Percentiles rank a stretch among this genome's conserved stretches.
Conservation (phyloP, 352 stramenopile genomes). For the Pythium rishiriense region DNA sequence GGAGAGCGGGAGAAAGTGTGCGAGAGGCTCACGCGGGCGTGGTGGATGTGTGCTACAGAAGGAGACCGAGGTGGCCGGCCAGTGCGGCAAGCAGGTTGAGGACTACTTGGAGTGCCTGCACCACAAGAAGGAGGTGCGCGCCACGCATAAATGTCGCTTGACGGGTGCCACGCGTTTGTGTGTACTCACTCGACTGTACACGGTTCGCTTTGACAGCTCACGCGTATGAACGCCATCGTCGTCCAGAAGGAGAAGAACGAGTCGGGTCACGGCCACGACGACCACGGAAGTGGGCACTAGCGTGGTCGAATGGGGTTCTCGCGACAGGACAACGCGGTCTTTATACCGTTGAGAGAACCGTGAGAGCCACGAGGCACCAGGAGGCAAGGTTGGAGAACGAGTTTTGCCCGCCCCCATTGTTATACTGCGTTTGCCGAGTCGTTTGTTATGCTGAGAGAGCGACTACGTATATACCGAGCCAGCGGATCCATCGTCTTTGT, state of each 20-base stretch:
- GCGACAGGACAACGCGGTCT: background rate
- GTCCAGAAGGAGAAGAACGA: slow-evolving; percentile 79
- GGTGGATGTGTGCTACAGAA: slow-evolving; percentile 43
- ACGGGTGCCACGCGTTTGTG: background rate
- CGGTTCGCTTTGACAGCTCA: slow-evolving; percentile 45
- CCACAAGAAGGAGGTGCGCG: slow-evolving; percentile 91
- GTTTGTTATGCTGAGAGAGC: background rate
- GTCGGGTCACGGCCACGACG: slow-evolving; percentile 40
- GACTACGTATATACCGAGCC: too few relatives aligned
- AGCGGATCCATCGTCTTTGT: too few relatives aligned
- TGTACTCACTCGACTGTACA: background rate
- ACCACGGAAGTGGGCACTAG: slow-evolving; percentile 36
- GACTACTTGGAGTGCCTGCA: slow-evolving; percentile 97
- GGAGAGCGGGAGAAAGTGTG: too few relatives aligned
- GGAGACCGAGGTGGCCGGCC: slow-evolving; percentile 75
- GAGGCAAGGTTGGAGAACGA: background rate
- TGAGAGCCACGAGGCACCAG: background rate
- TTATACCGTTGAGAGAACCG: background rate
- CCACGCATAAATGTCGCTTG: background rate
- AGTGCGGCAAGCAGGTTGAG: slow-evolving; percentile 87
- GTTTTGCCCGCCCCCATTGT: background rate
- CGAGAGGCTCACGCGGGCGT: slow-evolving; percentile 5
- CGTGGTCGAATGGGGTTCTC: background rate
- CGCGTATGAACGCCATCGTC: slow-evolving; percentile 82
- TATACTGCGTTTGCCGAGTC: background rate